phyloP scores from a whole-genome alignment of 2,329 filamentous ascomycete species.

The Ophiosphaerella korrae region DNA sequence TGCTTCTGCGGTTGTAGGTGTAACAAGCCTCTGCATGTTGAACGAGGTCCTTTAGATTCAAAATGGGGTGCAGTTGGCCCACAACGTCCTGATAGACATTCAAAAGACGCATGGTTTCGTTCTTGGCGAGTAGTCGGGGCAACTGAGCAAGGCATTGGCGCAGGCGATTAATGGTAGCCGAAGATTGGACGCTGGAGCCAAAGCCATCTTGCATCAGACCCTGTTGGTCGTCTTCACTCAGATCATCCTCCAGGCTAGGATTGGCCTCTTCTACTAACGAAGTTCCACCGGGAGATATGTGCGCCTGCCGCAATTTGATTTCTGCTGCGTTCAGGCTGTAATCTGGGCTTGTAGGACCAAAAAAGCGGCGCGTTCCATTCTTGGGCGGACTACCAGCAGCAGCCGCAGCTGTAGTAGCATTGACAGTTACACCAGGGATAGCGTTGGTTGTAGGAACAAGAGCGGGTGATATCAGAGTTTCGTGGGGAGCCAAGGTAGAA shows the following conservation, averaged over 20 bases:
- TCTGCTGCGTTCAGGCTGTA: neutral
- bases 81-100: neutral
- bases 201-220: neutral
- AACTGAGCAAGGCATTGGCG: neutral
- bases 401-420: neutral
- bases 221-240: neutral
- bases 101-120: neutral
- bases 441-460: neutral
- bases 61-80: neutral
- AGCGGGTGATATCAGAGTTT: neutral
- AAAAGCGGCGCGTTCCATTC: neutral
- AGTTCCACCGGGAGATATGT: neutral
- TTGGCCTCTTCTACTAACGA: neutral
- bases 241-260: neutral
- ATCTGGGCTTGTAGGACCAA: neutral
- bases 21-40: neutral
- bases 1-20: neutral
- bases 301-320: neutral
- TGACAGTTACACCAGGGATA: neutral
- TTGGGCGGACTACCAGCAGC: neutral
- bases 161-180: neutral
- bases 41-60: neutral
- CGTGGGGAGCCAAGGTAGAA: neutral
- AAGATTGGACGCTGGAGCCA: neutral
- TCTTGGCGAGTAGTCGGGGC: neutral